Base-by-base conservation (phyloP, 192 early-diverging fungal species). In the Spizellomyces punctatus region DNA sequence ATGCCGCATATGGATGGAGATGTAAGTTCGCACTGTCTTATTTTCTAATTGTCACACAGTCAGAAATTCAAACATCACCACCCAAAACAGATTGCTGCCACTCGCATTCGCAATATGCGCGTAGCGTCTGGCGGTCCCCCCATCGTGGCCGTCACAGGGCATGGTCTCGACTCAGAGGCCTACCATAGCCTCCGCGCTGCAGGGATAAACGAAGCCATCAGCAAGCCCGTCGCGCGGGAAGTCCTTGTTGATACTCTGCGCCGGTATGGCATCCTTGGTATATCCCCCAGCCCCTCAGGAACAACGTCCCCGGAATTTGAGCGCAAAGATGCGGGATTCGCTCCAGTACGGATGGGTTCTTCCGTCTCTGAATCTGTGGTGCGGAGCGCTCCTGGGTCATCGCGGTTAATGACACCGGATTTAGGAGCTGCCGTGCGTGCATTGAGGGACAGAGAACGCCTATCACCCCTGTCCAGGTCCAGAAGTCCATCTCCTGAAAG, bases 181-280 rank as follows among this genome's bases (percentile, higher is more conserved):
- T 56, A 56, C 49, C 48, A 27, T n/a, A 60, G 36, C 21, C 46
- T 72, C 12, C 71, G 71, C 10, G 48, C 60, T 14, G 50, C 71
- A 6, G 71, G 71, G 7, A 64, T 72, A 43, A 72, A 72, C 62
- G 71, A 72, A 36, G 71, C 63, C n/a, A 43, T 64, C 6, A 55
- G 52, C 27, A 72, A 72, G 42, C 71, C 71, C 14, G 58, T 70
- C 41, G 10, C 44, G 7, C 60, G 4, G 44, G 68, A 70, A 19
- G 46, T 27, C 5, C 58, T 70, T 12, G 41, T 12, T 8, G 58
- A 62, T 6, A 61, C 58, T 1, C 68, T 70, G 22, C 10, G 44
- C 10, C 58, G 46, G n/a, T 70, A 70, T 10, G 68, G 68, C 8
- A 62, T 70, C 12, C 27, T 36, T 36, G 27, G 27, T 36, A 36